Conservation (phyloP, 352 stramenopile species). For the Globisporangium camurandrum region DNA sequence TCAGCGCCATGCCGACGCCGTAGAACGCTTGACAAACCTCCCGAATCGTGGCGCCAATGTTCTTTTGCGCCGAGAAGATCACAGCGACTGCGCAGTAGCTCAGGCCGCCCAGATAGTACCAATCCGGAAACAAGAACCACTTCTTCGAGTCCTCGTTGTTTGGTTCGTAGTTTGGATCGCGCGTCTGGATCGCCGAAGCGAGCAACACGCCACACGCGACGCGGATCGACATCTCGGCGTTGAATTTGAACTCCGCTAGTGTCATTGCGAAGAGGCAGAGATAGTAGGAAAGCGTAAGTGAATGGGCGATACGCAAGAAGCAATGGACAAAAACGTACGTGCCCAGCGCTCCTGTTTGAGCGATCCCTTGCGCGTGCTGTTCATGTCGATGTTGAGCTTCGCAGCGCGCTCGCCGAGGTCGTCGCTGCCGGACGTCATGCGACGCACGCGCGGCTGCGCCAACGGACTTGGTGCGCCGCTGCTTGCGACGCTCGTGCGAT, state of each 20-base stretch:
- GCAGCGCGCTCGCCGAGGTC: slow-evolving; percentile 16
- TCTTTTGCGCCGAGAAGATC: slow-evolving; percentile 33
- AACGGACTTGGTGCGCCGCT: slow-evolving; percentile 6
- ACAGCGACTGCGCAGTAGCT: slow-evolving; percentile 48
- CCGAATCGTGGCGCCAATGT: slow-evolving; percentile 31
- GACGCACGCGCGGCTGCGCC: slow-evolving; percentile 1
- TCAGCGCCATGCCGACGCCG: slow-evolving; percentile 36
- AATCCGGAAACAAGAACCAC: slow-evolving; percentile 54
- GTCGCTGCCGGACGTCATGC: slow-evolving; percentile 35
- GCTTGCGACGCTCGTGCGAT: slow-evolving; percentile 1
- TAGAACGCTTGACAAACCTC: slow-evolving; percentile 32
- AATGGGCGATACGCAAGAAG: neutral
- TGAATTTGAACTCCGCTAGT: slow-evolving; percentile 24
- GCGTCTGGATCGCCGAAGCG: slow-evolving; percentile 53
- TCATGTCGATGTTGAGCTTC: slow-evolving; percentile 21
- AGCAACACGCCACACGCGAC: slow-evolving; percentile 49
- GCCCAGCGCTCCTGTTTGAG: slow-evolving; percentile 17
- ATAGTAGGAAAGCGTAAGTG: too few relatives aligned
- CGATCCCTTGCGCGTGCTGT: slow-evolving; percentile 15
- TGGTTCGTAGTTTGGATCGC: slow-evolving; percentile 25
- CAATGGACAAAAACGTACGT: slow-evolving; percentile 9
- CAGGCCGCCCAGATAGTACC: slow-evolving; percentile 61
- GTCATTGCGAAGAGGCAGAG: slow-evolving; percentile 3
- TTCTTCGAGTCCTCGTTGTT: slow-evolving; percentile 24
- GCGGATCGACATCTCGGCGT: slow-evolving; percentile 36